Evolutionary conservation across 164 flowering plant species (phyloP), one percentile per base, ranked within the genome.

Genomic region (Buxus sempervirens): DNA sequence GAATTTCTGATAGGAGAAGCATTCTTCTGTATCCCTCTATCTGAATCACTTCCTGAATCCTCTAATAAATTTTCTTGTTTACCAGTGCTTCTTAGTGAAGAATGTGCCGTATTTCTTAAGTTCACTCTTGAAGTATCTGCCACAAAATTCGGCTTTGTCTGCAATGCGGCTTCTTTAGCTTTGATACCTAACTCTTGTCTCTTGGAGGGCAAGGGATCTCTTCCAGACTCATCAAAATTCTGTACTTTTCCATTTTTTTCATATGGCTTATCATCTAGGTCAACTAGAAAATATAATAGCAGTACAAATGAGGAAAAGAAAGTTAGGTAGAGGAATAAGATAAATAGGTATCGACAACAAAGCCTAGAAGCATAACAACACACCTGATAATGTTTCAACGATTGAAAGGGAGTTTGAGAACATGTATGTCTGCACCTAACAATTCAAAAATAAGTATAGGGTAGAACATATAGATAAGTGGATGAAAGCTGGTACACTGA

Each of bases 381-480:
- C 59, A 96, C 99, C 98, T 76, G 98, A 76, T 60, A 96, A 77
- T 69, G 98, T 88, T 68, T 96, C 86, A 18, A 96, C 41, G 61
- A 96, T 88, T 19, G 98, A 91, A 64, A 96, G 82, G 65, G 95
- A 87, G 84, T 88, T 84, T 72, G 92, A 84, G 77, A 96, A 96
- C 51, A 78, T 57, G 66, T 96, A 93, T n/a, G 91, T 90, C 98
- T 96, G 98, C 89, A 83, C 38, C 2, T 53, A 51, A 59, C 7
- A 54, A 19, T 54, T 28, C 14, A 14, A 26, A 19, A 65, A 25
- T 26, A 21, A 63, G 41, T 48, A 16, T 54, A 41, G 24, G 53
- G 18, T 18, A 60, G 41, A 70, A 65, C 15, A 60, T 15, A 67
- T 41, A 24, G 51, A 22, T 38, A 19, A 27, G 19, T 20, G 19